Conservation (phyloP, 805 yeast genomes). For the Saccharomycopsis guyanensis region DNA sequence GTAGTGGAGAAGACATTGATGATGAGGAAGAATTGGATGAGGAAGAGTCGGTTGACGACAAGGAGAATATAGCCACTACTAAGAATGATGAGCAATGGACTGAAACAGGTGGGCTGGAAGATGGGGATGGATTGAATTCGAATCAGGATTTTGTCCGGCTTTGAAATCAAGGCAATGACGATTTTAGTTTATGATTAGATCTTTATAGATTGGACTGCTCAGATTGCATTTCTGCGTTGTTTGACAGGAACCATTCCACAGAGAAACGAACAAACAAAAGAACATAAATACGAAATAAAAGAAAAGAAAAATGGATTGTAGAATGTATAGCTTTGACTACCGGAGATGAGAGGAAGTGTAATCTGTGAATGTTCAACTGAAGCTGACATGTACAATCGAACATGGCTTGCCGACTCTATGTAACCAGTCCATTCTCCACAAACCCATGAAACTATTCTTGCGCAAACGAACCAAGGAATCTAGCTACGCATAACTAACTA, state of each 20-base stretch:
- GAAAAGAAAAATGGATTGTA: not conserved
- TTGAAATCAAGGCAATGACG: not conserved
- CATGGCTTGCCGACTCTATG: too few relatives aligned
- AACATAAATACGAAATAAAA: not conserved
- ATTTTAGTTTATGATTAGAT: too few relatives aligned
- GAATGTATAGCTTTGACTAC: too few relatives aligned
- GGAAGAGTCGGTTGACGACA: not conserved
- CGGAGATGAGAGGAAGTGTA: too few relatives aligned
- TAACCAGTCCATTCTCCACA: too few relatives aligned
- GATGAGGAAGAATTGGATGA: conserved; percentile 1
- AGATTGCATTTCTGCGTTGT: too few relatives aligned
- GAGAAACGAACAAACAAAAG: not conserved
- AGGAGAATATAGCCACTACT: not conserved
- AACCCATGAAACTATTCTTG: too few relatives aligned
- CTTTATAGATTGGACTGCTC: too few relatives aligned
- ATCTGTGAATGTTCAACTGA: too few relatives aligned
- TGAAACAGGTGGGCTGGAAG: not conserved
- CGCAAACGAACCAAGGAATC: too few relatives aligned
- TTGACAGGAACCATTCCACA: not conserved
- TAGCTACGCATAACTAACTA: too few relatives aligned
- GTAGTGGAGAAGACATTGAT: not conserved
- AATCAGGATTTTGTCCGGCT: not conserved
- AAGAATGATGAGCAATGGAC: not conserved
- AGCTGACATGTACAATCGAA: too few relatives aligned
- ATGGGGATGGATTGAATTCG: not conserved